Percentiles rank a stretch among this genome's conserved stretches.
Conservation (phyloP, 768 basidiomycete genomes). For the Boletus tylopilopsis region DNA sequence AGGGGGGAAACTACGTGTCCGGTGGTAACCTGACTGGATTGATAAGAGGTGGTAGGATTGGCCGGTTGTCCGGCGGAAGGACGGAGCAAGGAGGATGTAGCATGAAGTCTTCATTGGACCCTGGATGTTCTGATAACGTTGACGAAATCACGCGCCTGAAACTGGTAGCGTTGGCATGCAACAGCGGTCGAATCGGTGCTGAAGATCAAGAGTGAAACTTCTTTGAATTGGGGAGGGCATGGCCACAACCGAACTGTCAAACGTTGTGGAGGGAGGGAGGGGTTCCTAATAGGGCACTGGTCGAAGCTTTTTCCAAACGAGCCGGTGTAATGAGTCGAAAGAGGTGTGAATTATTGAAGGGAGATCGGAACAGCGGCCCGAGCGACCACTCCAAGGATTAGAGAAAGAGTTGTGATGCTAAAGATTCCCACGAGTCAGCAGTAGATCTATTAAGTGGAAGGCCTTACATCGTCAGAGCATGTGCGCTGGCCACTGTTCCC, state of each 20-base stretch:
- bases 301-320: constrained; percentile 42
- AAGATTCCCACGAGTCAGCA: constrained; percentile 9
- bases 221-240: constrained; percentile 43
- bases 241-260: constrained; percentile 27
- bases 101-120: constrained; percentile 34
- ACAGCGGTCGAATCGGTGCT: constrained; percentile 40
- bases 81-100: constrained; percentile 32
- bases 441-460: constrained; percentile 5
- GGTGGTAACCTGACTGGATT: constrained; percentile 1
- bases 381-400: constrained; percentile 54
- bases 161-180: constrained; percentile 24
- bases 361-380: constrained; percentile 24
- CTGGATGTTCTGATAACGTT: constrained; percentile 26
- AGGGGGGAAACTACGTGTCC: too few species aligned
- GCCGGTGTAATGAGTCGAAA: constrained; percentile 24
- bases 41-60: constrained; percentile 3
- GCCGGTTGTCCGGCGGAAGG: constrained; percentile 16
- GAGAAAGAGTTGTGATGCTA: constrained; percentile 66
- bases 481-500: constrained; percentile 44
- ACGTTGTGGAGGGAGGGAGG: constrained; percentile 27
- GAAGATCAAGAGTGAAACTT: constrained; percentile 50
- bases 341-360: constrained; percentile 21
- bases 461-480: constrained; percentile 67
- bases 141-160: constrained; percentile 18
- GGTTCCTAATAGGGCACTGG: constrained; percentile 39